Base-by-base conservation (phyloP, 202 grass and related monocot species). In the Dendrocalamus latiflorus region DNA sequence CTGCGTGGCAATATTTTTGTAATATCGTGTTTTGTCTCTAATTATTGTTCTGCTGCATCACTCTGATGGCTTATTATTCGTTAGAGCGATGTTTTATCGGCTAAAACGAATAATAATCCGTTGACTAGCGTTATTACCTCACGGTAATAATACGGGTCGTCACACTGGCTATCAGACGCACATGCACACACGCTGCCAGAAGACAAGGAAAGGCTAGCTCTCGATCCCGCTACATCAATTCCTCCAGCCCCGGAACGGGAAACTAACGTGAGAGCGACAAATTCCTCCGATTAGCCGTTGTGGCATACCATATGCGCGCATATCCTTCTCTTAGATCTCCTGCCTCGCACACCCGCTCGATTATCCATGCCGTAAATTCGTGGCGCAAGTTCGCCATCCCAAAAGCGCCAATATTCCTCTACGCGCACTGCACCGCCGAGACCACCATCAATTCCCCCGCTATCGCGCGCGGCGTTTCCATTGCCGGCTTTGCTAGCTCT, bases 231-330 rank as follows among this genome's bases (percentile, higher is more conserved):
- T 28, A 12, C 85, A 16, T 5, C 78, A 30, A 36, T 24, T 17
- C 41, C 28, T 26, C 67, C 38, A 28, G 28, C 4, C 10, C 81
- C 61, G 8, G 8, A 88, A 88, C 68, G 61, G 86, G 81, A 84
- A 88, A 84, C 39, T 21, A 1, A 84, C 28, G 50, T 6, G 86
- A 88, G 39, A 43, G 68, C 38, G 63, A 79, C 68, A 47, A 21
- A n/a, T 36, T 73, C 67, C 69, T 60, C 47, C 8, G 7, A 2
- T 22, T 4, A 50, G 6, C 41, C 63, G 8, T 20, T 38, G 25
- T 66, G 45, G 62, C 36, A 57, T 56, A 15, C 44, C 4, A 14
- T 47, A 14, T 47, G 13, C 44, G 28, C n/a, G n/a, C n/a, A n/a
- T 64, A 65, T 80, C 76, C 47, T 18, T 68, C 16, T 13, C 34